Evolutionary conservation across 2,329 filamentous ascomycete species (phyloP).

Genomic region (Aschersonia sp.): DNA sequence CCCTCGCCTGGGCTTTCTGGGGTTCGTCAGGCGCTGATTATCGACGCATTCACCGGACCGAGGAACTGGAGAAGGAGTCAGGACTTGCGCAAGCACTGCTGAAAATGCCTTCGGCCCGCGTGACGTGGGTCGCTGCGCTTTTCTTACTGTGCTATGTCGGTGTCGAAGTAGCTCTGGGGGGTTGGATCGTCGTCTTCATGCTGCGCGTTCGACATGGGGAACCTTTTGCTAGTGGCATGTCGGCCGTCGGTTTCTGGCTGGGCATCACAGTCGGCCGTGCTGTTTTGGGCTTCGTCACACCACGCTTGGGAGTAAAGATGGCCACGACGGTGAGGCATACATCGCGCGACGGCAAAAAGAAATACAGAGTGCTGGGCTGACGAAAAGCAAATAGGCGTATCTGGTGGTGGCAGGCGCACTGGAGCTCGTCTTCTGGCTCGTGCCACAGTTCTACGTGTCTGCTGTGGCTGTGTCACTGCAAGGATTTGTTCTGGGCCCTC

Average conservation of each 20-base stretch:
- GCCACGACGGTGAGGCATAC: constrained; percentile 26
- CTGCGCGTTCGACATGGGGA: constrained; percentile 50
- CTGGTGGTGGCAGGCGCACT: constrained; percentile 43
- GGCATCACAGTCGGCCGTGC: constrained; percentile 57
- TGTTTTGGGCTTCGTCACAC: constrained; percentile 55
- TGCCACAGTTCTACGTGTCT: constrained; percentile 44
- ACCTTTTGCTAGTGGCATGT: constrained; percentile 53
- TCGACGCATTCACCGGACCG: constrained; percentile 4
- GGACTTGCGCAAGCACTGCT: constrained; percentile 20
- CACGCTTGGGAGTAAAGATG: constrained; percentile 52
- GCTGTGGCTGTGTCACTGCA: constrained; percentile 51
- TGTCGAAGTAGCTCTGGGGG: constrained; percentile 47
- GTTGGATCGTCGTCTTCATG: constrained; percentile 75
- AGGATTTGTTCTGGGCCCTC: constrained; percentile 60
- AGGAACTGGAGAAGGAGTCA: constrained; percentile 4
- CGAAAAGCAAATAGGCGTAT: constrained; percentile 23
- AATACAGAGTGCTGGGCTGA: no score
- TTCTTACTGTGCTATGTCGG: constrained; percentile 70
- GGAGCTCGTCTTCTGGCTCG: constrained; percentile 40
- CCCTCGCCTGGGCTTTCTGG: constrained; percentile 45
- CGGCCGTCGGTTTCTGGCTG: constrained; percentile 63
- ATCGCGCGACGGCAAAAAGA: background rate
- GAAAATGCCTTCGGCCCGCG: constrained; percentile 25
- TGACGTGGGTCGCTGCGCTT: constrained; percentile 55
- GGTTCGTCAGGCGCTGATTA: constrained; percentile 10